These are phyloP conservation scores for Leptographium procerum DNA, from an alignment of 2,329 filamentous ascomycete genomes.

Conservation along the genomic window DNA sequence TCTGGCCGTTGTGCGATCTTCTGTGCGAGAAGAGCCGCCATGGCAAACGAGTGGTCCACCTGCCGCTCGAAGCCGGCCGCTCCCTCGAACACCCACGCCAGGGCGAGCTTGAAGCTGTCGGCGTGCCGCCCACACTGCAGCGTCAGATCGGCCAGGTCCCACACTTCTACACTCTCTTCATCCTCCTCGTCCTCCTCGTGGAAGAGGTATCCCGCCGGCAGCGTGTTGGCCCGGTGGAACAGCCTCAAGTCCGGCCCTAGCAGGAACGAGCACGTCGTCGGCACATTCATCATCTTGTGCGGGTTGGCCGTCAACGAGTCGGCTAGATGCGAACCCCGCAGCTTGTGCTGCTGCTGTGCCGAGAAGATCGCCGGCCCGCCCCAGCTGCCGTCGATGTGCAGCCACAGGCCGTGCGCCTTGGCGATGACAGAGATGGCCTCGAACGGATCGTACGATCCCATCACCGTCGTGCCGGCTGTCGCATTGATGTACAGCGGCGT, in stretches of 20 bases:
- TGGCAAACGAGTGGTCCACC: constrained; percentile 61
- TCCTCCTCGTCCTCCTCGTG: constrained; percentile 33
- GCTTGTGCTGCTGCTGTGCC: constrained; percentile 46
- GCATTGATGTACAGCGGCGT: constrained; percentile 93
- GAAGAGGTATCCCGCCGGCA: constrained; percentile 79
- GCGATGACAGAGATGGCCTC: constrained; percentile 58
- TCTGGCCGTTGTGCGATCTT: constrained; percentile 38
- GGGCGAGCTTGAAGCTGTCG: constrained; percentile 76
- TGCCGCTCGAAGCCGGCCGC: constrained; percentile 57
- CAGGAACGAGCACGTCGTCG: constrained; percentile 83
- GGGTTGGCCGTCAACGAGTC: constrained; percentile 82
- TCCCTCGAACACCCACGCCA: constrained; percentile 87
- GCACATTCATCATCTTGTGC: constrained; percentile 94
- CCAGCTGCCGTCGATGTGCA: constrained; percentile 90
- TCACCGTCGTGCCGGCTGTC: constrained; percentile 87
- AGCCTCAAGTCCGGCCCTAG: constrained; percentile 63
- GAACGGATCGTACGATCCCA: constrained; percentile 81
- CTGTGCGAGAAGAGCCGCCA: constrained; percentile 56
- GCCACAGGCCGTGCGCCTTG: constrained; percentile 63
- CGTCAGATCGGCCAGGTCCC: constrained; percentile 86
- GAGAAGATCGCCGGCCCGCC: constrained; percentile 77
- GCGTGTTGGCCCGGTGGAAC: constrained; percentile 76
- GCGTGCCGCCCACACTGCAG: constrained; percentile 84
- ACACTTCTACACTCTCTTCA: constrained; percentile 65
- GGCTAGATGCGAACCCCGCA: constrained; percentile 61